Conservation (phyloP, 2,329 filamentous ascomycete species). For the Hymenoscyphus linearis region DNA sequence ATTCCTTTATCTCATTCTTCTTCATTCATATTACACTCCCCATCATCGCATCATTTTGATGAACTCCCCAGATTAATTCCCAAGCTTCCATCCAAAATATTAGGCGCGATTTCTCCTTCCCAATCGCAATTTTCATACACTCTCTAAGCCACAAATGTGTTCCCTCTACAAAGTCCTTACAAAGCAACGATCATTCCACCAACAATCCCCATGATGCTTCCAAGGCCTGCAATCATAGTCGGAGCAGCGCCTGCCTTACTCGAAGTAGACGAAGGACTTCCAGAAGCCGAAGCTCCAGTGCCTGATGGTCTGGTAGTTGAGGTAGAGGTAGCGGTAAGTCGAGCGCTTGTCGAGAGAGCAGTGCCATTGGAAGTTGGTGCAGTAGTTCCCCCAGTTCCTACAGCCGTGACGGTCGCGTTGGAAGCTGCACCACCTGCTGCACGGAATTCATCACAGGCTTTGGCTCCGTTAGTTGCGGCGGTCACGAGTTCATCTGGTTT, state of each 20-base stretch:
- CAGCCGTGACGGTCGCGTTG: slow-evolving; percentile 5
- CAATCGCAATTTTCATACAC: background rate
- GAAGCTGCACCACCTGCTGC: slow-evolving; percentile 10
- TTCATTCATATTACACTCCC: background rate
- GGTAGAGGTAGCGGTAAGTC: background rate
- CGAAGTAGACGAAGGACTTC: background rate
- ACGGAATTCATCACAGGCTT: slow-evolving; percentile 31
- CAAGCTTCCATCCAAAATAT: background rate
- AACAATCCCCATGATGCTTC: slow-evolving; percentile 13
- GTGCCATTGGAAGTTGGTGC: background rate
- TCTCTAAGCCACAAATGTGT: background rate
- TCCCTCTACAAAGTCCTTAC: slow-evolving; percentile 4
- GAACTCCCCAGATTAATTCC: background rate
- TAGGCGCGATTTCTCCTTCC: background rate
- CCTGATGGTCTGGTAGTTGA: background rate
- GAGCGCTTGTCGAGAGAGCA: slow-evolving; percentile 1
- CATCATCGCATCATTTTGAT: background rate
- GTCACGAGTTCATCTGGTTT: slow-evolving; percentile 24
- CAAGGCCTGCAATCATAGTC: slow-evolving; percentile 10
- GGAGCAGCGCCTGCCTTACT: slow-evolving; percentile 2
- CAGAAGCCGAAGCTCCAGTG: background rate
- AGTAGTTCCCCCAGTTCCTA: background rate
- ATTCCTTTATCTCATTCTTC: background rate
- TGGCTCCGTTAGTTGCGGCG: slow-evolving; percentile 32
- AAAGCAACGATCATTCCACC: slow-evolving; percentile 16